These are phyloP conservation scores for Paramecium caudatum DNA, from an alignment of 73 alveolate genomes.

Conservation along the genomic window DNA sequence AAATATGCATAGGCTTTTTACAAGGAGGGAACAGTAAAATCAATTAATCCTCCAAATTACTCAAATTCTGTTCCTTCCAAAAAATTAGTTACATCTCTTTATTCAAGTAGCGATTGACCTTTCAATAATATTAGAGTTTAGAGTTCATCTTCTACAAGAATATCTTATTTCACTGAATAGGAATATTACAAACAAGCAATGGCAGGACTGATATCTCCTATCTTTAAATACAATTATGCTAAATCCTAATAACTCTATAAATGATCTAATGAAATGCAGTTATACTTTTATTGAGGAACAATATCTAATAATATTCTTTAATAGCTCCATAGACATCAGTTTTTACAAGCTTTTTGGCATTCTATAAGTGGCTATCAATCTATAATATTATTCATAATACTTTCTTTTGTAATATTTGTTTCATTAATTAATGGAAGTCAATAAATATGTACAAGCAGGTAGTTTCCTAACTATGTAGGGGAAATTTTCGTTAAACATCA, in stretches of 20 bases:
- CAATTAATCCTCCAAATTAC: constrained; percentile 19
- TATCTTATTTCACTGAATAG: constrained; percentile 19
- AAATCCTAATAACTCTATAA: constrained; percentile 50
- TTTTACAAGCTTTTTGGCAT: constrained; percentile 1
- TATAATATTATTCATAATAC: constrained; percentile 2
- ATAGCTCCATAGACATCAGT: constrained; percentile 37
- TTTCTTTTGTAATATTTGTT: constrained; percentile 34
- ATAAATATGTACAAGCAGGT: constrained; percentile 31
- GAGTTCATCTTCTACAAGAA: constrained; percentile 31
- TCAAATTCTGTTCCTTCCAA: constrained; percentile 66
- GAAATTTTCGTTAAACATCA: constrained; percentile 55
- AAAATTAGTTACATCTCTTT: constrained; percentile 60
- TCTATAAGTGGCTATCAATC: background rate
- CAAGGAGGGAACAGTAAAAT: constrained; percentile 11
- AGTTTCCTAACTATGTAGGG: background rate
- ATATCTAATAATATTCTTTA: constrained; percentile 18
- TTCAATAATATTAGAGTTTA: background rate
- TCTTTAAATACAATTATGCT: background rate
- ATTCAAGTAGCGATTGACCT: constrained; percentile 14
- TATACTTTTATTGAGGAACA: constrained; percentile 34
- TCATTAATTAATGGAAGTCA: constrained; percentile 31
- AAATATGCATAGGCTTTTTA: constrained; percentile 7
- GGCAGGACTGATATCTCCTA: constrained; percentile 51
- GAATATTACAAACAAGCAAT: constrained; percentile 52
- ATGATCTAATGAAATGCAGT: background rate